Base-by-base conservation (phyloP, 805 yeast species). In the Hanseniaspora thailandica region DNA sequence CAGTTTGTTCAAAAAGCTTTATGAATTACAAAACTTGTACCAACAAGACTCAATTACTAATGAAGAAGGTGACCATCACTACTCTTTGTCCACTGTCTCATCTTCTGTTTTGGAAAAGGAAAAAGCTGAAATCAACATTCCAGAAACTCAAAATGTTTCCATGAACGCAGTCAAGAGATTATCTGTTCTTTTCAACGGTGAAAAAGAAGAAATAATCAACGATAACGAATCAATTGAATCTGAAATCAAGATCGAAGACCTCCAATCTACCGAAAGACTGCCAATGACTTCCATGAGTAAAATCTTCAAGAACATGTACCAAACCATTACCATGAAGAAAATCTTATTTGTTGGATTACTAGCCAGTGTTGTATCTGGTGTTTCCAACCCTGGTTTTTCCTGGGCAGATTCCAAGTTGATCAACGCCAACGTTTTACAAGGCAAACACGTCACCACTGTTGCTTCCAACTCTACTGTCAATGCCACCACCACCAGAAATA, bases 311-410 rank as follows among this genome's bases (percentile, higher is more conserved):
- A 60, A 57, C 19, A 65, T 69, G 72, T 55, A 60, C 7, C 56
- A 34, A 7, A 63, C 63, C 1, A 64, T 62, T 2, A 60, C 58
- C 19, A 58, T 57, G 9, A 69, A 63, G 44, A 23, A 43, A 4
- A 55, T 66, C 3, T 59, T 79, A 0, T 12, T 63, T 0, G 0
- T 75, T 0, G 97, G 96, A 0, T 52, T 84, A 1, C 0, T 74
- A 0, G 58, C 75, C 5, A 71, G 88, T 0, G 57, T 81, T 0
- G 45, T 76, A 0, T 78, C 81, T 55, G 89, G 95, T 10, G 75
- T 74, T 0, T 65, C 77, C 1, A 81, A 79, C 55, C 97, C 97
- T 0, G 67, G 85, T 0, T 87, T 93, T 57, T 84, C 96, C 0
- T 88, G 67, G 62, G 76, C 84, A 26, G 79, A 89, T 57, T 78